A percentile compares a stretch with the other conserved stretches of the same genome.
Conservation (phyloP, 2,329 filamentous ascomycete genomes). For the Dactylonectria macrodidyma region DNA sequence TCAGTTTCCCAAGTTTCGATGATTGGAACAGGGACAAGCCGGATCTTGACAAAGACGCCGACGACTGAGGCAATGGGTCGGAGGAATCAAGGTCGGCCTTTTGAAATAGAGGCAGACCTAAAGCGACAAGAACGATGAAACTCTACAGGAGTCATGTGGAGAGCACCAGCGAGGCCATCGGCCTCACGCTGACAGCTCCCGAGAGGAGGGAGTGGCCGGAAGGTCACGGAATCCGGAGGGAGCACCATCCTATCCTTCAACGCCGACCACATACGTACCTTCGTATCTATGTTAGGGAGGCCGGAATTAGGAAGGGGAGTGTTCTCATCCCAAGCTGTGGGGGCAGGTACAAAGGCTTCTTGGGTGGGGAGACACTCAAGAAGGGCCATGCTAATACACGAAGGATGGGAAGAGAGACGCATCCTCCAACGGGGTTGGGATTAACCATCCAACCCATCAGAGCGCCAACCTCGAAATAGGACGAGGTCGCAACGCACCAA, state of each 20-base stretch:
- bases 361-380: slow-evolving; percentile 30
- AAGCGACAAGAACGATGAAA: slow-evolving; percentile 25
- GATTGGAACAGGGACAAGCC: slow-evolving; percentile 68
- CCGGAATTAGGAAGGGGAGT: slow-evolving; percentile 28
- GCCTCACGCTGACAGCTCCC: slow-evolving; percentile 27
- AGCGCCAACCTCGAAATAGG: slow-evolving; percentile 28
- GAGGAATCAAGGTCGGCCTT: slow-evolving; percentile 27
- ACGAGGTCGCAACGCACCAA: slow-evolving; percentile 26
- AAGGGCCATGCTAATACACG: slow-evolving; percentile 33
- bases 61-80: slow-evolving; percentile 41
- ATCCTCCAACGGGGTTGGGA: slow-evolving; percentile 31
- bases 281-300: slow-evolving; percentile 19
- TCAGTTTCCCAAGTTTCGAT: slow-evolving; percentile 83
- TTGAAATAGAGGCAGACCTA: slow-evolving; percentile 33
- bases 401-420: slow-evolving; percentile 36
- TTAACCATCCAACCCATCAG: slow-evolving; percentile 22
- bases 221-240: slow-evolving; percentile 35
- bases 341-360: slow-evolving; percentile 32
- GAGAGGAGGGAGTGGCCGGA: slow-evolving; percentile 34
- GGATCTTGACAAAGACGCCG: slow-evolving; percentile 43
- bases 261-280: slow-evolving; percentile 27
- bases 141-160: slow-evolving; percentile 27
- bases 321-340: slow-evolving; percentile 34
- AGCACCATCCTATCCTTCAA: slow-evolving; percentile 28
- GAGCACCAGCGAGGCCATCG: slow-evolving; percentile 22